A percentile compares a stretch with the other conserved stretches of the same genome.
Conservation (phyloP, 306 rosid genomes). For the Castanopsis chinensis region DNA sequence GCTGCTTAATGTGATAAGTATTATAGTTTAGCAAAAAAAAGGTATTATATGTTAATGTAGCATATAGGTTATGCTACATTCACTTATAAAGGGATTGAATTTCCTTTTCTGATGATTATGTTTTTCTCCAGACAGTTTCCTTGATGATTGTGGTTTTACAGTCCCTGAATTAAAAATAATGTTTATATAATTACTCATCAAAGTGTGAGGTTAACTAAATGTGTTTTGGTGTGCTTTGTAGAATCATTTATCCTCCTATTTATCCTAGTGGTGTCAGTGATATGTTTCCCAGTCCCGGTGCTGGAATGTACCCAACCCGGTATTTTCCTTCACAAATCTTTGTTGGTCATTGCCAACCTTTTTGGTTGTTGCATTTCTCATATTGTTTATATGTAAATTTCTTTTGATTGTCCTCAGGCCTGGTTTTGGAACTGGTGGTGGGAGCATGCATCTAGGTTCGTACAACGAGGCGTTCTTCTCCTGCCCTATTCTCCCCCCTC, state of each 20-base stretch:
- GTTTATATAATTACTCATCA: not conserved
- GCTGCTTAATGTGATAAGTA: not conserved
- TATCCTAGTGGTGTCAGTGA: conserved; percentile 53
- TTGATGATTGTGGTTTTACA: not conserved
- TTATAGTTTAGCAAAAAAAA: too few species aligned
- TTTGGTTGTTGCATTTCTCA: not conserved
- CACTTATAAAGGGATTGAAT: not conserved
- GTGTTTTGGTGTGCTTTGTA: conserved; percentile 28
- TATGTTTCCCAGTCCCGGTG: conserved; percentile 74
- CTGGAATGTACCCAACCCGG: conserved; percentile 74
- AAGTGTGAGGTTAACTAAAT: conserved; percentile 11
- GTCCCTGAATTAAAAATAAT: not conserved
- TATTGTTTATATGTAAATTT: conserved; percentile 6
- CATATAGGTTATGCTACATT: not conserved
- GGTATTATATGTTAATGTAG: too few species aligned
- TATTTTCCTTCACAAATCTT: conserved; percentile 23
- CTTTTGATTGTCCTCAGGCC: conserved; percentile 41
- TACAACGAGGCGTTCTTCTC: conserved; percentile 3
- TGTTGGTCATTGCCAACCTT: not conserved
- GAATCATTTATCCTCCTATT: conserved; percentile 52
- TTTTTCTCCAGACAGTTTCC: not conserved
- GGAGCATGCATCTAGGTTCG: conserved; percentile 77
- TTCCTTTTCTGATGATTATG: not conserved
- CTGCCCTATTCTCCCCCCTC: not conserved
- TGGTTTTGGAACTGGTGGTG: conserved; percentile 54